A percentile compares a stretch with the other conserved stretches of the same genome.
Evolutionary conservation across 2,329 filamentous ascomycete genomes (phyloP).

Genomic region (Aspergillus fumigatiaffinis): DNA sequence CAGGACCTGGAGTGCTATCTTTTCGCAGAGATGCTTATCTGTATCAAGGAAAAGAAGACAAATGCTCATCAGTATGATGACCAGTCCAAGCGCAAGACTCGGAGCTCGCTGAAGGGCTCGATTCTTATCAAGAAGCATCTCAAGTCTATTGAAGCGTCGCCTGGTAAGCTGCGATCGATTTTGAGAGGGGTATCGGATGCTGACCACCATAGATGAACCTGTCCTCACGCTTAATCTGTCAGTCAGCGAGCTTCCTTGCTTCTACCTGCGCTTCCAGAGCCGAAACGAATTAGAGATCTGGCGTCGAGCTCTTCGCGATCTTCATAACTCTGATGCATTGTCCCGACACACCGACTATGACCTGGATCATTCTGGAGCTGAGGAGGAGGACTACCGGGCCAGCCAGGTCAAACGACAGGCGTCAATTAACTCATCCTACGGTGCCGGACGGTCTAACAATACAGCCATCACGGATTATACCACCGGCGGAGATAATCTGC

Average conservation of each 20-base stretch:
- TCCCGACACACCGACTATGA: conserved; percentile 73
- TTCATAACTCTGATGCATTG: conserved; percentile 64
- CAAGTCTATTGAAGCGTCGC: conserved; percentile 72
- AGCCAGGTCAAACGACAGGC: conserved; percentile 65
- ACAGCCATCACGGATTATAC: conserved; percentile 93
- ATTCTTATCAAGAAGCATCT: conserved; percentile 98
- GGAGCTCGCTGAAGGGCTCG: conserved; percentile 91
- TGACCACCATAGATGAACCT: conserved; percentile 60
- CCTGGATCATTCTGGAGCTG: conserved; percentile 71
- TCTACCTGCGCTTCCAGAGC: conserved; percentile 86
- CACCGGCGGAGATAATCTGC: conserved; percentile 49
- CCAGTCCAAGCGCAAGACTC: conserved; percentile 58
- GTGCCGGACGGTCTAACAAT: conserved; percentile 73
- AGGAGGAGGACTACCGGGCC: conserved; percentile 78
- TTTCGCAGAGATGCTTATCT: conserved; percentile 98
- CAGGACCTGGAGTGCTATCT: conserved; percentile 96
- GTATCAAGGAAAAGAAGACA: conserved; percentile 93
- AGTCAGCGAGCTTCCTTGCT: conserved; percentile 86
- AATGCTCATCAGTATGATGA: conserved; percentile 60
- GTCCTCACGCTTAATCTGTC: conserved; percentile 86
- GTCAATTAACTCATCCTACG: conserved; percentile 78
- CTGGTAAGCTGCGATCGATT: conserved; percentile 32
- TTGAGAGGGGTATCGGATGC: background rate
- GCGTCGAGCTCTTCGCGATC: conserved; percentile 80
- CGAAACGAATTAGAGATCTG: conserved; percentile 77